Evolutionary conservation across 352 stramenopile species (phyloP), one percentile per base, ranked within the genome.

Genomic region (Globisporangium mamillatum): DNA sequence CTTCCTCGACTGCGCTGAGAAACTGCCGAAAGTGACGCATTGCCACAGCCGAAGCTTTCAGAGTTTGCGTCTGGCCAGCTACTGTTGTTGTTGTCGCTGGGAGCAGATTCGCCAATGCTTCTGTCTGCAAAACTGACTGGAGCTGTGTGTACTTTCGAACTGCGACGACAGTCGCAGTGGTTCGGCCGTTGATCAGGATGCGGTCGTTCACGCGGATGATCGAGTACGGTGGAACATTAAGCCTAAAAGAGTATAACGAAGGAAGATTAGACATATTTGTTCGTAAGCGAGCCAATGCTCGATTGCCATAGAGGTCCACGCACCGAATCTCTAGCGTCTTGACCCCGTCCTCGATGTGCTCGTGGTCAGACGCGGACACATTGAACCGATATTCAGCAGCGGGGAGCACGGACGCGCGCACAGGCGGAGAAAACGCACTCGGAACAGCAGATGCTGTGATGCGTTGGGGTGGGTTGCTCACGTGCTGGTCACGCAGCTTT

Each of bases 301-400:
- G 7, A 36, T 24, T 54, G 20, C 9, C 22, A 27, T 53, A 3
- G 8, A 34, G 38, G 8, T 9, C n/a, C 9, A 62, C 69, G 44
- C 53, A 91, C 84, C 84, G 75, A 68, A 92, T 90, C 64, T 90
- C 82, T 36, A 92, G 73, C 2, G 73, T 82, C 69, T 92, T 92
- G 44, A 59, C 32, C 41, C 84, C 84, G 38, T 67, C 79, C 22
- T 78, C 80, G 22, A 92, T 75, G 46, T 80, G 64, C 25, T 75
- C 68, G 7, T 84, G 70, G 57, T 89, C 82, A 34, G 67, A 64
- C 9, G 67, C 68, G 4, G 77, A 64, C 20, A 90, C 67, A 29
- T 77, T 72, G 64, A 92, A 88, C 5, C 85, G 82, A 36, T 90
- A 92, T 60, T 90, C 79, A 3, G 70, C 79, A 44, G 82, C 76